Evolutionary conservation across 805 yeast species (phyloP).

Genomic region (Hyphopichia homilentoma): DNA sequence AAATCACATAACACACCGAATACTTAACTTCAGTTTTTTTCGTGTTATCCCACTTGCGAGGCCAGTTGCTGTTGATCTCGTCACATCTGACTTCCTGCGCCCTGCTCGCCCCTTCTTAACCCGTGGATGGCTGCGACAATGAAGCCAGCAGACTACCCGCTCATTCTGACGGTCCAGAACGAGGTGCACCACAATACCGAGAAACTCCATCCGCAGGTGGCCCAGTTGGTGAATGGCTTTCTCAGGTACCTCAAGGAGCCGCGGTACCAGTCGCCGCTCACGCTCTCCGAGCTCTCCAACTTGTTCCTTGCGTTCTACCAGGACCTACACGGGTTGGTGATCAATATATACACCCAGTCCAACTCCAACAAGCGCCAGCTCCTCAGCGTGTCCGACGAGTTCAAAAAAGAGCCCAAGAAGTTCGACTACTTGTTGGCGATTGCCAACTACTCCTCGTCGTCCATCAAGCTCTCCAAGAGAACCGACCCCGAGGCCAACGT

Average conservation of each 20-base stretch:
- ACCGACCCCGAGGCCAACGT: conserved; percentile 33
- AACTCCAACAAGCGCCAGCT: conserved; percentile 37
- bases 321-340: conserved; percentile 33
- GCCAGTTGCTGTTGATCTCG: too few relatives aligned
- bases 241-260: conserved; percentile 39
- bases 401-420: conserved; percentile 23
- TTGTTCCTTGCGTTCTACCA: conserved; percentile 33
- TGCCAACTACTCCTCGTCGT: conserved; percentile 34
- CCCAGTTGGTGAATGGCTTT: conserved; percentile 23
- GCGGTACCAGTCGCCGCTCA: conserved; percentile 38
- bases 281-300: conserved; percentile 28
- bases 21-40: too few relatives aligned
- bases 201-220: conserved; percentile 23
- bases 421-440: conserved; percentile 42
- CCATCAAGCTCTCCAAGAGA: conserved; percentile 33
- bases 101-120: too few relatives aligned
- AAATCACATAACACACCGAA: too few relatives aligned
- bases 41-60: too few relatives aligned
- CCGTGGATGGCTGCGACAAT: too few relatives aligned
- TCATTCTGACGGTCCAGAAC: neutral
- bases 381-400: conserved; percentile 24
- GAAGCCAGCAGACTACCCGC: neutral
- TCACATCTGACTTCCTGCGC: too few relatives aligned
- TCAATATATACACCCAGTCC: conserved; percentile 33
- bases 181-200: neutral